Conservation (phyloP, 2,329 filamentous ascomycete species). For the Monilinia vaccinii-corymbosi region DNA sequence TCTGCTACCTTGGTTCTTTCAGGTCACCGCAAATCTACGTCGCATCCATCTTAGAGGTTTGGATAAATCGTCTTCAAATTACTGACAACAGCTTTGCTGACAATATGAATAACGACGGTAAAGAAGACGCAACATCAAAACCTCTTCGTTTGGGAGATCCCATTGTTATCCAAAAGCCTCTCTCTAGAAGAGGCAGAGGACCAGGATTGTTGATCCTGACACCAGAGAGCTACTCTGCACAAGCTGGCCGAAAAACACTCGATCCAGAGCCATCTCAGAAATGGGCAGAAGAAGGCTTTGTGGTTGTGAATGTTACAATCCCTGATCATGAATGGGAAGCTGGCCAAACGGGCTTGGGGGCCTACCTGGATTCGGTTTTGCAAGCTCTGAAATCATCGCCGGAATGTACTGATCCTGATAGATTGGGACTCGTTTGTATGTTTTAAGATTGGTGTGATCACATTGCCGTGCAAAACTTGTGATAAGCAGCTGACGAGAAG, state of each 20-base stretch:
- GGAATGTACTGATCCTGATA: conserved; percentile 4
- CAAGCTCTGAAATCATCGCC: conserved; percentile 6
- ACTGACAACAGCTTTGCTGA: neutral
- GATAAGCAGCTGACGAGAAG: neutral
- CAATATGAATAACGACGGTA: neutral
- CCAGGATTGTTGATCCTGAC: conserved; percentile 30
- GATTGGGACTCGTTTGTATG: conserved; percentile 3
- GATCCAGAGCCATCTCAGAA: conserved; percentile 29
- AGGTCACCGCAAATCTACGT: neutral
- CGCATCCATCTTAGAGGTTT: neutral
- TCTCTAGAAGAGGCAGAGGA: conserved; percentile 27
- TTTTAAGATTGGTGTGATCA: neutral
- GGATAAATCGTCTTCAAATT: neutral
- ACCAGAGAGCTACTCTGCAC: conserved; percentile 9
- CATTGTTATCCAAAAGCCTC: conserved; percentile 10
- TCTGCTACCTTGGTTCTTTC: neutral
- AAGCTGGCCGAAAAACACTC: conserved; percentile 15
- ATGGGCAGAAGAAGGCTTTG: conserved; percentile 33
- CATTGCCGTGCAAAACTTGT: neutral
- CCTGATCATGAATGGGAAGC: neutral
- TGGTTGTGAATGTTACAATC: conserved; percentile 12
- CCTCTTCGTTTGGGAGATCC: neutral
- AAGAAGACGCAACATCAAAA: neutral
- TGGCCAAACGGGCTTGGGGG: neutral
- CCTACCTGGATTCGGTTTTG: neutral